These are phyloP conservation scores for peach (Prunus persica) DNA, from an alignment of 306 rosid species.

Conservation along the genomic window Prunus_persica_NCBIv2 NC_034009.1:4032501-4033000, in stretches of 20 bases:
- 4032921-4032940: conserved; percentile 37
- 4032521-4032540: not conserved
- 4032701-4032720: not conserved
- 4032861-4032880: conserved; percentile 55
- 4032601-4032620: not conserved
- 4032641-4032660: not conserved
- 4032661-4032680: not conserved
- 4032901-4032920: conserved; percentile 34
- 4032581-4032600: not conserved
- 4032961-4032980: conserved; percentile 9
- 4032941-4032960: conserved; percentile 30
- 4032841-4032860: conserved; percentile 51
- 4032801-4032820: conserved; percentile 76
- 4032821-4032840: conserved; percentile 57
- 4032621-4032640: not conserved
- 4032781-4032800: conserved; percentile 61
- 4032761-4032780: not conserved
- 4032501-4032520: not conserved
- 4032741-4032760: not conserved
- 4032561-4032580: not conserved
- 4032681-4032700: not conserved
- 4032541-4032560: not conserved
- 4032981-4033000: conserved; percentile 58
- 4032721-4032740: conserved; percentile 6
- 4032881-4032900: conserved; percentile 51